Base-by-base conservation (phyloP, 345 rosid genomes). In the Clarkia xantiana region DNA sequence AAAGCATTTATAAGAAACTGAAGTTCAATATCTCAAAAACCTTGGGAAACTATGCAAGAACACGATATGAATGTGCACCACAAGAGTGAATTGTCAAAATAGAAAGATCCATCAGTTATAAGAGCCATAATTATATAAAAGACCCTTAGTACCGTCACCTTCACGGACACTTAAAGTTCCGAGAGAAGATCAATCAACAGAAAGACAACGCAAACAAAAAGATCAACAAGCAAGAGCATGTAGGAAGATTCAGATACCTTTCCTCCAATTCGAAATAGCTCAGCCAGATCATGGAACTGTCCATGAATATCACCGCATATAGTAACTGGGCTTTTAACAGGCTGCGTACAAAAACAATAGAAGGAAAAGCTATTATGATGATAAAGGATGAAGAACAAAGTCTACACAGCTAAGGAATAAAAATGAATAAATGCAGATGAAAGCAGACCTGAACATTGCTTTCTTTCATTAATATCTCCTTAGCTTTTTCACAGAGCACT, bases 211-310 rank as follows among this genome's bases (percentile, higher is more conserved):
- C 14, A n/a, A 7, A 8, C 12, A 47, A 18, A 25, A 19, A 5
- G 10, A 48, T 17, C 10, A 11, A 25, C 40, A 43, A n/a, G 42
- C 14, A 14, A 3, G 43, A 45, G 18, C 36, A 11, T 7, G 12
- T 2, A 38, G 23, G 17, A n/a, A 11, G 23, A 45, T 40, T 36
- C 14, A 53, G 51, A 53, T 4, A 89, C 97, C 95, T 78, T 81
- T 61, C 97, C 95, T 16, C 97, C 91, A 63, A 85, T 85, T 45
- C 87, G 87, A 68, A 89, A 89, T 61, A 89, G 97, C 71, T 89
- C 97, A 4, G 97, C 97, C 62, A 89, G 95, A 72, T 89, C 97
- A 74, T 89, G 97, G 50, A 89, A 89, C 70, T 89, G 97, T 50
- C 94, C 94, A 44, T 89, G 97, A 60, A 89, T 85, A 72, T 89